Percentiles rank a stretch among this genome's conserved stretches.
Conservation (phyloP, 495 filamentous ascomycete genomes). For the Sporormia fimetaria region DNA sequence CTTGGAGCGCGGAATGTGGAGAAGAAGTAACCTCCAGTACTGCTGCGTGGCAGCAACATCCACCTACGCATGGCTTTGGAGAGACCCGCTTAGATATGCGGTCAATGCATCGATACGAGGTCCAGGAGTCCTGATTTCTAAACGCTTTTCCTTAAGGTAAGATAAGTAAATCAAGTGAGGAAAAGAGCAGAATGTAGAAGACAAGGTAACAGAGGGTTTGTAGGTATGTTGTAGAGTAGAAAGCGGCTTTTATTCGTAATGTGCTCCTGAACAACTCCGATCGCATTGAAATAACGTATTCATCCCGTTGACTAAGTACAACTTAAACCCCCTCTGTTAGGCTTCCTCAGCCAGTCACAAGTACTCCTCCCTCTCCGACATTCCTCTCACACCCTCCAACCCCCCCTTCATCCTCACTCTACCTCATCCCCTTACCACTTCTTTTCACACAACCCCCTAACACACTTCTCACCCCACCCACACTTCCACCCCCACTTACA, state of each 20-base stretch:
- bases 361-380: background rate
- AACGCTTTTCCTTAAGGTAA: too few species aligned
- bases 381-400: background rate
- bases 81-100: too few species aligned
- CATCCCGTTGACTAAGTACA: background rate
- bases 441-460: conserved; percentile 7
- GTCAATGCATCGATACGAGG: too few species aligned
- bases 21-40: too few species aligned
- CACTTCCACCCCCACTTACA: conserved; percentile 4
- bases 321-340: background rate
- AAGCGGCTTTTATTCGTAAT: background rate
- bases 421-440: background rate
- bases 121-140: too few species aligned
- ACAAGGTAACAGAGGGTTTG: background rate
- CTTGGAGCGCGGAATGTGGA: too few species aligned
- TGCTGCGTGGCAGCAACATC: too few species aligned
- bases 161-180: too few species aligned
- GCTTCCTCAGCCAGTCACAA: background rate
- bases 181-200: too few species aligned
- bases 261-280: background rate
- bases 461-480: conserved; percentile 6
- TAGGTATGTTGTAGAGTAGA: background rate
- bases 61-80: too few species aligned
- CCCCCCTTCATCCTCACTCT: background rate
- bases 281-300: background rate